Evolutionary conservation across 768 basidiomycete genomes (phyloP), one percentile per base, ranked within the genome.

Genomic region (Podaxis pistillaris): DNA sequence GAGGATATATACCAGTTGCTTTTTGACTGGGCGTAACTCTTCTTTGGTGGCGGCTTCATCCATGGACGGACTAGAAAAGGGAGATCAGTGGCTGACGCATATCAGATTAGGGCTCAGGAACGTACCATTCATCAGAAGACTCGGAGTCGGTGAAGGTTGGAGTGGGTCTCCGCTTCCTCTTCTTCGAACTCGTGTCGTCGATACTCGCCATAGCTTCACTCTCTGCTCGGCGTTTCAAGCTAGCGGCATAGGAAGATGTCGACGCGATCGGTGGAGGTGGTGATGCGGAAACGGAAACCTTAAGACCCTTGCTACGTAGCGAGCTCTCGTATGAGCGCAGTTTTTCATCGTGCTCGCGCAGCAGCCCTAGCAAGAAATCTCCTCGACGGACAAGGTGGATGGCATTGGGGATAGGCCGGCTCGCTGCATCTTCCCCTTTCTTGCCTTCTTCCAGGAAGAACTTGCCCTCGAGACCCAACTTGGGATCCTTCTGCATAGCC

Each of bases 391-490:
- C 96, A 53, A 99, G 89, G 75, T 99, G 97, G 64, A 99, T 98
- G 33, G 97, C 94, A 69, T 96, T 97, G 38, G 97, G 97, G 68
- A 96, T 96, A 8, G 93, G 93, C 70, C 93, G 86, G 66, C 84
- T 91, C 15, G 91, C 82, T 41, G 88, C 76, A 68, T 95, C 91
- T 77, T 94, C 91, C 36, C 88, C 90, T 75, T 97, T 96, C 80
- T 98, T 98, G 68, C 91, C 93, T 74, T 98, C 96, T 72, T 98
- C 97, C 56, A 99, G 82, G 86, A 98, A 98, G 79, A 99, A 96
- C 72, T 98, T 98, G 74, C 90, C 94, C 1, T 87, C 84, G 13
- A 99, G 81, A 1, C 87, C 86, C 12, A 99, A 86, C 63, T 85
- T 85, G 12, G 85, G 74, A 72, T 99, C 97, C 76, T 95, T 93